Conservation (phyloP, 2,329 filamentous ascomycete genomes). For the Trichophyton schoenleinii region DNA sequence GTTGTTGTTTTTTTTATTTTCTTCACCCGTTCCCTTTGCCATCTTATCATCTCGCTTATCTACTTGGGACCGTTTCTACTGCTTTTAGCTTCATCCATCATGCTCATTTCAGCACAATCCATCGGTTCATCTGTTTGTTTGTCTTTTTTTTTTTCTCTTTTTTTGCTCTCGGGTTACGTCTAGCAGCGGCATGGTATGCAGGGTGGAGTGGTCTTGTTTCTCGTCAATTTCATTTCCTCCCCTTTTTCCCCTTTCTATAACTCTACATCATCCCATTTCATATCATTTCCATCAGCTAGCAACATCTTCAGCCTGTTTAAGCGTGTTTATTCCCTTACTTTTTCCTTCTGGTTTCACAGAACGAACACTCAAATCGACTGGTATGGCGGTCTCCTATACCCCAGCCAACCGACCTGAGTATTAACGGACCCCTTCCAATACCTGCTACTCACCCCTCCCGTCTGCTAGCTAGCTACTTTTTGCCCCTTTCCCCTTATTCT, state of each 20-base stretch:
- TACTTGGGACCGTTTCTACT: neutral
- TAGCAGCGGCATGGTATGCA: slow-evolving; percentile 4
- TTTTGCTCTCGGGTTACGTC: neutral
- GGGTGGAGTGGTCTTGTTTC: slow-evolving; percentile 3
- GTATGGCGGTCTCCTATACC: no score
- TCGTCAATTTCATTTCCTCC: neutral
- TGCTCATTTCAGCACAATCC: neutral
- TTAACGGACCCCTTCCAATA: neutral
- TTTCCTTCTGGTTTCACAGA: no score
- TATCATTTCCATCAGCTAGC: no score
- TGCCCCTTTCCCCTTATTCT: neutral
- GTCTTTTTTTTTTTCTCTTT: no score
- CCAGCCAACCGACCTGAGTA: no score
- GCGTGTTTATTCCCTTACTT: no score
- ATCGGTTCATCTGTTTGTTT: neutral
- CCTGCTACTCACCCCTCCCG: neutral
- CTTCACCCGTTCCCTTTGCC: neutral
- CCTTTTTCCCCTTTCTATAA: neutral
- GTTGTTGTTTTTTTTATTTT: neutral
- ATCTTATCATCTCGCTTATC: neutral
- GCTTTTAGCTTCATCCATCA: neutral
- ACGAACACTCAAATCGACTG: no score
- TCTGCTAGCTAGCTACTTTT: neutral
- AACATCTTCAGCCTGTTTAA: no score
- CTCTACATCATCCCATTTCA: neutral